These are phyloP conservation scores for Harringtonia lauricola DNA, from an alignment of 2,329 filamentous ascomycete species.

Conservation along the genomic window DNA sequence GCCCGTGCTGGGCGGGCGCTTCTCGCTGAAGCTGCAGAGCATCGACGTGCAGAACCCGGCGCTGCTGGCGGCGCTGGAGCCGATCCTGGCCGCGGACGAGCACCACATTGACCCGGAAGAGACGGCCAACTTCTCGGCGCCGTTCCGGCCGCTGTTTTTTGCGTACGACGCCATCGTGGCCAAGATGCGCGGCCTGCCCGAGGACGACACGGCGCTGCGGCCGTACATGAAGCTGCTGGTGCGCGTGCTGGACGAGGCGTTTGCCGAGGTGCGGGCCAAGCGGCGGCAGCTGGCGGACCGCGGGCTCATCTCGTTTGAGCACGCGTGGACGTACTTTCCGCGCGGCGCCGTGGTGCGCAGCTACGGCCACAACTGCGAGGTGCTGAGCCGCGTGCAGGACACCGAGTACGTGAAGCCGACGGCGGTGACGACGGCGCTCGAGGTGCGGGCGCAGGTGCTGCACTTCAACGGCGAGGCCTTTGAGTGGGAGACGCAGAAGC, in stretches of 20 bases:
- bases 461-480: conserved; percentile 29
- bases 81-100: conserved; percentile 30
- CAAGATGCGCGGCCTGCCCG: conserved; percentile 17
- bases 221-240: conserved; percentile 28
- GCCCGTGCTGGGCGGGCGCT: conserved; percentile 25
- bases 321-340: conserved; percentile 34
- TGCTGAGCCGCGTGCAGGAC: conserved; percentile 26
- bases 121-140: conserved; percentile 23
- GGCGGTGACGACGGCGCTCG: conserved; percentile 9
- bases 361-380: conserved; percentile 26
- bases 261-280: conserved; percentile 26
- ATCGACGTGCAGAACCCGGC: conserved; percentile 31
- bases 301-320: conserved; percentile 27
- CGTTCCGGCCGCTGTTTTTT: conserved; percentile 33
- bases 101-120: conserved; percentile 26
- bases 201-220: conserved; percentile 18
- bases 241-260: conserved; percentile 29
- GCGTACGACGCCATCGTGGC: conserved; percentile 28
- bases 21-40: conserved; percentile 26
- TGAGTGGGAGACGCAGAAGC: conserved; percentile 23
- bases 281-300: conserved; percentile 23
- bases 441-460: conserved; percentile 22
- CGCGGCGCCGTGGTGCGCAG: conserved; percentile 26
- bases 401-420: conserved; percentile 18
- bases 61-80: conserved; percentile 29